These are phyloP conservation scores for Globisporangium spiculum DNA, from an alignment of 352 stramenopile species.

Conservation along the genomic window DNA sequence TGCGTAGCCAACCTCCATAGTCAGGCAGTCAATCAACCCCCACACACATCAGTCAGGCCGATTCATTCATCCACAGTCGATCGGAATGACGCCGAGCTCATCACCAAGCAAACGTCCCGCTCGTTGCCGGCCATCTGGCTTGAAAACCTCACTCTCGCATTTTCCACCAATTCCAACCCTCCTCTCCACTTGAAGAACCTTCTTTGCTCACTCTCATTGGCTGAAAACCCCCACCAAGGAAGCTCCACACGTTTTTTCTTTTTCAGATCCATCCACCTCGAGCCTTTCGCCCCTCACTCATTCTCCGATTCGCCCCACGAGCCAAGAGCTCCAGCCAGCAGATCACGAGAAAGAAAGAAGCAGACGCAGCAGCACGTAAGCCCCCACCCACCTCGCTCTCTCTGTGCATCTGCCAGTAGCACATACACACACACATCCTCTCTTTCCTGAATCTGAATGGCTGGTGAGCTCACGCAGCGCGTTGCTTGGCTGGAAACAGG, in stretches of 20 bases:
- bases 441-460: background rate
- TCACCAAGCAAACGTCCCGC: background rate
- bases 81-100: background rate
- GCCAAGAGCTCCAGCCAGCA: background rate
- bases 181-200: background rate
- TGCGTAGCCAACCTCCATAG: too few relatives aligned
- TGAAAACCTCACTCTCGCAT: background rate
- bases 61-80: background rate
- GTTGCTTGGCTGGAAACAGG: conserved; percentile 30
- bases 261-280: background rate
- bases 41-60: background rate
- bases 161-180: background rate
- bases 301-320: conserved; percentile 2
- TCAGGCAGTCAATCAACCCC: too few relatives aligned
- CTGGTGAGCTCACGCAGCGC: conserved; percentile 25
- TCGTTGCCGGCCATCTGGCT: background rate
- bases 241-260: conserved; percentile 12
- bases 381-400: background rate
- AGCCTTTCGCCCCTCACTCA: conserved; percentile 4
- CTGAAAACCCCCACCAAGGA: background rate
- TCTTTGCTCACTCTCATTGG: background rate
- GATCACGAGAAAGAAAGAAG: background rate
- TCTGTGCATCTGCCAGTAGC: background rate
- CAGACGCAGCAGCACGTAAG: conserved; percentile 3
- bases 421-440: background rate